Evolutionary conservation across 768 basidiomycete genomes (phyloP).

Genomic region (Astraeus odoratus): DNA sequence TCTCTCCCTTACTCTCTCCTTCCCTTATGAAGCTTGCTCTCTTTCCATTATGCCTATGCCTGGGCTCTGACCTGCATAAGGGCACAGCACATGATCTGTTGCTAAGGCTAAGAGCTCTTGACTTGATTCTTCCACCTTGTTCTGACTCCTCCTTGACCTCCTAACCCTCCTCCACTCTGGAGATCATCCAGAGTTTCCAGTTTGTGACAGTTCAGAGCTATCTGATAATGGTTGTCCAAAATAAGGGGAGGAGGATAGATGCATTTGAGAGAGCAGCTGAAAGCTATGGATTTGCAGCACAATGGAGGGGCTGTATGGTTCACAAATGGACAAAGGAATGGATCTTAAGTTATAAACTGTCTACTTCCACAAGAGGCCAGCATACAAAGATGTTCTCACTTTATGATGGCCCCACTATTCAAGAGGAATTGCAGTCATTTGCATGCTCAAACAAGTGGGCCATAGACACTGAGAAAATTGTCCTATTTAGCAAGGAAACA

Average conservation of each 20-base stretch:
- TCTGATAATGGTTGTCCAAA: constrained; percentile 13
- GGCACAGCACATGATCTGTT: too few species aligned
- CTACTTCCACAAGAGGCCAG: background rate
- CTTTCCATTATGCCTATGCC: too few species aligned
- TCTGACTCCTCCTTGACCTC: too few species aligned
- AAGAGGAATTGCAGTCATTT: background rate
- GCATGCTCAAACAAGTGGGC: constrained; percentile 19
- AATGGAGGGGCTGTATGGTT: constrained; percentile 24
- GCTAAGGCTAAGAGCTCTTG: too few species aligned
- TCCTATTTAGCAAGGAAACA: constrained; percentile 16
- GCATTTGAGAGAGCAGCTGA: too few species aligned
- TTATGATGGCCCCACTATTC: background rate
- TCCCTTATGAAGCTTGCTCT: too few species aligned
- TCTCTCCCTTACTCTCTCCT: too few species aligned
- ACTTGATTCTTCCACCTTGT: too few species aligned
- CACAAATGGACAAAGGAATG: constrained; percentile 18
- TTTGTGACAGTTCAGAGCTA: constrained; percentile 21
- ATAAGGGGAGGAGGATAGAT: too few species aligned
- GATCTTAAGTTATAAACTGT: background rate
- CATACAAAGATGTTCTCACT: constrained; percentile 5
- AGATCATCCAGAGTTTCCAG: constrained; percentile 16
- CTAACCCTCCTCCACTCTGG: too few species aligned
- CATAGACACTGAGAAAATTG: constrained; percentile 27
- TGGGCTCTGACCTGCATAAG: too few species aligned
- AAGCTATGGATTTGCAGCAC: constrained; percentile 23